Evolutionary conservation across 2,329 filamentous ascomycete species (phyloP), one percentile per base, ranked within the genome.

Genomic region (Hirsutella rhossiliensis): DNA sequence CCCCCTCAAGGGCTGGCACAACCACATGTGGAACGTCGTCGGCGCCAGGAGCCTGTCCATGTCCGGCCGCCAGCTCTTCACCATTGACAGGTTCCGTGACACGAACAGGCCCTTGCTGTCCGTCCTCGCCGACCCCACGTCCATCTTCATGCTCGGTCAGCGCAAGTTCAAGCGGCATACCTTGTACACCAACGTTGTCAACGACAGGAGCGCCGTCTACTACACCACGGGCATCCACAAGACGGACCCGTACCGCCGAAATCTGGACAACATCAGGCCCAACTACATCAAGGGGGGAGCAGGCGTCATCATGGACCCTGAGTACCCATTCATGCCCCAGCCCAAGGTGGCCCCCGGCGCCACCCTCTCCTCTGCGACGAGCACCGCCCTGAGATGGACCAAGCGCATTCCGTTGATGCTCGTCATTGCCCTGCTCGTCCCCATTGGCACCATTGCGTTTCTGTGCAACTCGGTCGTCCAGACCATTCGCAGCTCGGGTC

Each of bases 21-120:
- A 78, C 57, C 76, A 73, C 57, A 66, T 84, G 45, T 96, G 71
- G 80, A 97, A 97, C 58, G 75, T 83, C n/a, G 61, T 97, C 4
- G 90, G 87, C 38, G 82, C 87, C 1, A 75, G 84, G 45, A 87
- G 83, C 0, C 65, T 97, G 5, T 94, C 86, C 45, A 80, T 78
- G 57, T 94, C 87, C 0, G 90, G 90, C 5, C 74, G 82, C 41
- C 90, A 97, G 60, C 71, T 97, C 11, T 97, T 96, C 60, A 80
- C 80, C 45, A 84, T 92, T 47, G 90, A 97, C 65, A 69, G 75
- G 5, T 96, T 96, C 62, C 80, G 88, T 46, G 80, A 86, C 48
- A 94, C 87, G 1, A 81, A 78, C n/a, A 76, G 80, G 36, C 87
- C 89, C 0, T 69, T 97, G 11, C 73, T 97, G 18, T 75, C 84